phyloP scores from a whole-genome alignment of 192 early-diverging fungal genomes.

The Entomortierella beljakovae region DNA sequence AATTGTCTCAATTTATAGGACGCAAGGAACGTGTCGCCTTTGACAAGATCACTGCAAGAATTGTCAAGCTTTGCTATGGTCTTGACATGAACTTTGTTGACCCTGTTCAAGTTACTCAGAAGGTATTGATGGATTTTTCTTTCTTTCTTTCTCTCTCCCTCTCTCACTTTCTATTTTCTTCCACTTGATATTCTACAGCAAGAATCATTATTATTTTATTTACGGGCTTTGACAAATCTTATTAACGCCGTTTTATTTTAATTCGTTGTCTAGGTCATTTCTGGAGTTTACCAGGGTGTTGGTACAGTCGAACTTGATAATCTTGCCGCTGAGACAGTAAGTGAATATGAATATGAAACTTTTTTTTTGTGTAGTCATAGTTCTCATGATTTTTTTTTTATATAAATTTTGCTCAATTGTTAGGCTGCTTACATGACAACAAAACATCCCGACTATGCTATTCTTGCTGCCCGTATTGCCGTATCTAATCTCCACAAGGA shows the following conservation, averaged over 20 bases:
- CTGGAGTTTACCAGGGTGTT: conserved; percentile 89
- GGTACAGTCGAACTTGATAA: conserved; percentile 90
- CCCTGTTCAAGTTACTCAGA: conserved; percentile 93
- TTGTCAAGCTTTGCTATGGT: conserved; percentile 97
- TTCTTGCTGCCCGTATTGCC: conserved; percentile 97
- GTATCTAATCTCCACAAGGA: conserved; percentile 96
- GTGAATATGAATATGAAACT: conserved; percentile 1
- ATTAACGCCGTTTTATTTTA: not conserved
- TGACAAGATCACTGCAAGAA: conserved; percentile 95
- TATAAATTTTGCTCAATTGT: too few relatives aligned
- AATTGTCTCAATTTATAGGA: conserved; percentile 63
- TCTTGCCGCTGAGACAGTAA: conserved; percentile 84
- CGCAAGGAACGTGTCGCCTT: conserved; percentile 94
- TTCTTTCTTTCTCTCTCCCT: too few relatives aligned
- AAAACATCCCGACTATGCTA: conserved; percentile 97
- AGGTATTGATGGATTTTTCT: conserved; percentile 69
- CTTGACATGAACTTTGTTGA: conserved; percentile 96
- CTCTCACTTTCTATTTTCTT: too few relatives aligned
- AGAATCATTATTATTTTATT: not conserved
- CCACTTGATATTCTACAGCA: too few relatives aligned
- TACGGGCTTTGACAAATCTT: not conserved
- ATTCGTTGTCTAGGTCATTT: conserved; percentile 69
- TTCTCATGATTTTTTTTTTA: too few relatives aligned
- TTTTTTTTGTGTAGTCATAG: not conserved
- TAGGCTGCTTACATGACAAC: conserved; percentile 92